A percentile compares a stretch with the other conserved stretches of the same genome.
phyloP scores from a whole-genome alignment of 106 monocot species.

The Allium cepa region DNA sequence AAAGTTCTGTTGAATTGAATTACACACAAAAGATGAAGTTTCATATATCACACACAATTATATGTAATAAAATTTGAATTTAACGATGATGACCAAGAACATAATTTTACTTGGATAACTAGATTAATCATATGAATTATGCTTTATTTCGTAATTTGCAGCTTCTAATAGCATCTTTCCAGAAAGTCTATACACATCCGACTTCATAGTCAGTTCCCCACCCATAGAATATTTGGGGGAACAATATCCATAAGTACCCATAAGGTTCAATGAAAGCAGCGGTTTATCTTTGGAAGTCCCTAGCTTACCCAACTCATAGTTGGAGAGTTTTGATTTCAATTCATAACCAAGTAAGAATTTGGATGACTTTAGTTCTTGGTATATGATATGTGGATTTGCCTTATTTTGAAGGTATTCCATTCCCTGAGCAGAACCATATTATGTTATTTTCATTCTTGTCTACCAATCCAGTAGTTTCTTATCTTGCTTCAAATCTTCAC shows the following conservation, averaged over 20 bases:
- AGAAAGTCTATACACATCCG: conserved; percentile 42
- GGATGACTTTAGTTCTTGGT: conserved; percentile 57
- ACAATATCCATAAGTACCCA: conserved; percentile 53
- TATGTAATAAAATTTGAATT: too few species aligned
- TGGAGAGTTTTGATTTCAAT: conserved; percentile 40
- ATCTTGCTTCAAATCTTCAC: conserved; percentile 11
- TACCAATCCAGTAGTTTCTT: conserved; percentile 19
- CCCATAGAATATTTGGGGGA: conserved; percentile 37
- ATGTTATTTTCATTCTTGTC: conserved; percentile 27
- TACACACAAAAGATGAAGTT: too few species aligned
- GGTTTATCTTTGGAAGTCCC: conserved; percentile 23
- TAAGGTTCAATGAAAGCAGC: conserved; percentile 25
- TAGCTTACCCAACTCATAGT: conserved; percentile 54
- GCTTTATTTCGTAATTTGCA: too few species aligned
- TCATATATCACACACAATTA: too few species aligned
- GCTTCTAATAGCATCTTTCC: too few species aligned
- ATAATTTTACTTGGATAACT: too few species aligned
- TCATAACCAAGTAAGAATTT: conserved; percentile 39
- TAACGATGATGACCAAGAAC: too few species aligned
- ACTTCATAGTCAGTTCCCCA: conserved; percentile 30
- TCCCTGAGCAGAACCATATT: conserved; percentile 18
- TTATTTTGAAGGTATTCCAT: conserved; percentile 28
- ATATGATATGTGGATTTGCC: conserved; percentile 48
- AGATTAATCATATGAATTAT: too few species aligned
- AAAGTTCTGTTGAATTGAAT: too few species aligned